phyloP scores from a whole-genome alignment of 352 stramenopile genomes.

The Pythium inflatum region DNA sequence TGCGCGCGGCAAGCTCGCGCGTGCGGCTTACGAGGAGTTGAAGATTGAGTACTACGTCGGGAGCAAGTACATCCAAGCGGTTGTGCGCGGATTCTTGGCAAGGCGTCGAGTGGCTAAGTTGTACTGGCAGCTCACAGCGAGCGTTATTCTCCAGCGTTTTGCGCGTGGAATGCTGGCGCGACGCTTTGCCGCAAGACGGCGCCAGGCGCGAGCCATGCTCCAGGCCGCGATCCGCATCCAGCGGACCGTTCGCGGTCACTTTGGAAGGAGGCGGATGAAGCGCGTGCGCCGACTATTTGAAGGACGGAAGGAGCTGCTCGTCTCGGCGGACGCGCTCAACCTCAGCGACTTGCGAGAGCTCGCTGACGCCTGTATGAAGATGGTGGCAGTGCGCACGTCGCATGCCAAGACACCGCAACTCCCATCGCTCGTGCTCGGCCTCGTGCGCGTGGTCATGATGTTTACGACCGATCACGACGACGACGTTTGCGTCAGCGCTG shows the following conservation, averaged over 20 bases:
- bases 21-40: conserved; percentile 53
- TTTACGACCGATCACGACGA: conserved; percentile 60
- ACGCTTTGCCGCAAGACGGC: conserved; percentile 31
- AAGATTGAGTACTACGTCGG: conserved; percentile 73
- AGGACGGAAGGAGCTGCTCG: conserved; percentile 35
- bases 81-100: conserved; percentile 66
- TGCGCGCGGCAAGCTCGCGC: conserved; percentile 68
- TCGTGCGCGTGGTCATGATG: conserved; percentile 75
- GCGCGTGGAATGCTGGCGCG: conserved; percentile 61
- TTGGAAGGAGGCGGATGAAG: conserved; percentile 63
- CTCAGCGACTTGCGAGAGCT: conserved; percentile 62
- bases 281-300: conserved; percentile 52
- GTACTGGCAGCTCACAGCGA: conserved; percentile 68
- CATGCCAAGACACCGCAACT: conserved; percentile 19
- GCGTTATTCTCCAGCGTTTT: conserved; percentile 59
- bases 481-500: conserved; percentile 54
- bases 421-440: conserved; percentile 61
- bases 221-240: conserved; percentile 49
- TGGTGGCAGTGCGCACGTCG: conserved; percentile 46
- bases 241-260: conserved; percentile 56
- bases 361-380: conserved; percentile 49
- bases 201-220: conserved; percentile 29
- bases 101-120: conserved; percentile 64
- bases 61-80: conserved; percentile 80
- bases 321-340: conserved; percentile 33